Evolutionary conservation across 495 filamentous ascomycete genomes (phyloP).

Genomic region (Diplogelasinospora grovesii): DNA sequence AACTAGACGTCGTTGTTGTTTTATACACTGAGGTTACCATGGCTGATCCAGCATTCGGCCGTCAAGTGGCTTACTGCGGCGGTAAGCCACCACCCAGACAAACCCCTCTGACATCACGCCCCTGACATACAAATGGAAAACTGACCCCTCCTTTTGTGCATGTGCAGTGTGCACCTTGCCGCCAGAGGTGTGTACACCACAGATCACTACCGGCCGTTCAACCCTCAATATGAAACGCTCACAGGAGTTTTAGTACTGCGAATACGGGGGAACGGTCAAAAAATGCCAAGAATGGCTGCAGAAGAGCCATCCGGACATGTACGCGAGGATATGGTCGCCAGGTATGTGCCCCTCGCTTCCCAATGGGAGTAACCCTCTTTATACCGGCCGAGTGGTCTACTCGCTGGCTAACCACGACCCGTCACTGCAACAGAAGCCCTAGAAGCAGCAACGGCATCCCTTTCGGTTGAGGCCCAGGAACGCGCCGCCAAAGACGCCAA

Average conservation of each 20-base stretch:
- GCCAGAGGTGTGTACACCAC: conserved; percentile 71
- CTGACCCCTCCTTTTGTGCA: conserved; percentile 2
- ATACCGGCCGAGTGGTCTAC: not conserved
- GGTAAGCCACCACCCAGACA: conserved; percentile 14
- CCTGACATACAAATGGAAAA: not conserved
- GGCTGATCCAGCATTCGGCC: conserved; percentile 20
- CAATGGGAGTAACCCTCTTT: too few species aligned
- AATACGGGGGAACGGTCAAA: conserved; percentile 95
- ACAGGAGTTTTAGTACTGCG: conserved; percentile 70
- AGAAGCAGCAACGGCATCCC: conserved; percentile 70
- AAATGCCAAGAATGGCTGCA: conserved; percentile 96
- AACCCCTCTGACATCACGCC: conserved; percentile 17
- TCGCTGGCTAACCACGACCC: not conserved
- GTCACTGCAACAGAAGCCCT: conserved; percentile 57
- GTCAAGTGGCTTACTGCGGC: conserved; percentile 27
- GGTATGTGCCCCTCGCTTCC: conserved; percentile 50
- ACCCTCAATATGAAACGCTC: not conserved
- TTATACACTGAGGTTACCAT: conserved; percentile 11
- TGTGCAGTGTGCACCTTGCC: conserved; percentile 80
- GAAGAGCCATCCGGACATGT: conserved; percentile 63
- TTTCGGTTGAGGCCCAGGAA: conserved; percentile 83
- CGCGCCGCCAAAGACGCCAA: conserved; percentile 88
- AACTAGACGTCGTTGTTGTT: not conserved
- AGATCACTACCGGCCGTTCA: too few species aligned
- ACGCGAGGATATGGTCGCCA: conserved; percentile 73